These are phyloP conservation scores for Nicotiana otophora DNA, from an alignment of 257 asterid species.

Conservation along the genomic window DNA sequence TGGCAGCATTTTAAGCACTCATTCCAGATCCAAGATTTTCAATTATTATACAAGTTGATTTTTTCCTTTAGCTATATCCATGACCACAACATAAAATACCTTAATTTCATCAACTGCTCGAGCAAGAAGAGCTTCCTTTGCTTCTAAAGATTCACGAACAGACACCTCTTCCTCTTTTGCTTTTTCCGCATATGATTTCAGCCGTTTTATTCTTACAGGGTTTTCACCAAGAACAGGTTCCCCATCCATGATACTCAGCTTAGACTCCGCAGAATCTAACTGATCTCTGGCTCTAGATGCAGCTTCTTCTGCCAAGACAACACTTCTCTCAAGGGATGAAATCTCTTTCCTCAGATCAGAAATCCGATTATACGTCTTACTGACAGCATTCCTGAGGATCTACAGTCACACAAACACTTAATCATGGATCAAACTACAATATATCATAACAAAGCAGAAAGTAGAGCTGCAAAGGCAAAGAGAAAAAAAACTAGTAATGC, in stretches of 20 bases:
- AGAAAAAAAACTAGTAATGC: neutral
- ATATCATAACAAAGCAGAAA: neutral
- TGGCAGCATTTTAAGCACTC: neutral
- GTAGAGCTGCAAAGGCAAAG: neutral
- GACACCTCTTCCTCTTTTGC: slow-evolving; percentile 66
- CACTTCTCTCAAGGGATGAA: slow-evolving; percentile 55
- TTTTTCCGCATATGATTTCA: slow-evolving; percentile 62
- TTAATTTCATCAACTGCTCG: slow-evolving; percentile 79
- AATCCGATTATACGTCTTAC: slow-evolving; percentile 87
- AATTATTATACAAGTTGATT: neutral
- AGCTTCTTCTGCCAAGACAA: slow-evolving; percentile 52
- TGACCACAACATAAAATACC: slow-evolving; percentile 33
- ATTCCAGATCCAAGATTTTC: slow-evolving; percentile 3
- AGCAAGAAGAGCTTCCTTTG: slow-evolving; percentile 83
- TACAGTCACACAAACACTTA: slow-evolving; percentile 13
- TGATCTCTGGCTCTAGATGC: slow-evolving; percentile 74
- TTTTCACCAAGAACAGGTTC: slow-evolving; percentile 95
- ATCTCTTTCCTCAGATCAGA: slow-evolving; percentile 87
- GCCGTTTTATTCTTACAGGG: slow-evolving; percentile 79
- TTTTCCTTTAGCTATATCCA: neutral
- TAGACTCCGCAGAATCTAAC: slow-evolving; percentile 63
- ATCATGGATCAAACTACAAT: slow-evolving; percentile 3
- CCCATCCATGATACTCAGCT: slow-evolving; percentile 81
- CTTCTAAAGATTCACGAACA: slow-evolving; percentile 69
- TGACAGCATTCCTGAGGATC: slow-evolving; percentile 80